phyloP scores from a whole-genome alignment of 2,329 filamentous ascomycete genomes.

The Corynespora cassiicola region DNA sequence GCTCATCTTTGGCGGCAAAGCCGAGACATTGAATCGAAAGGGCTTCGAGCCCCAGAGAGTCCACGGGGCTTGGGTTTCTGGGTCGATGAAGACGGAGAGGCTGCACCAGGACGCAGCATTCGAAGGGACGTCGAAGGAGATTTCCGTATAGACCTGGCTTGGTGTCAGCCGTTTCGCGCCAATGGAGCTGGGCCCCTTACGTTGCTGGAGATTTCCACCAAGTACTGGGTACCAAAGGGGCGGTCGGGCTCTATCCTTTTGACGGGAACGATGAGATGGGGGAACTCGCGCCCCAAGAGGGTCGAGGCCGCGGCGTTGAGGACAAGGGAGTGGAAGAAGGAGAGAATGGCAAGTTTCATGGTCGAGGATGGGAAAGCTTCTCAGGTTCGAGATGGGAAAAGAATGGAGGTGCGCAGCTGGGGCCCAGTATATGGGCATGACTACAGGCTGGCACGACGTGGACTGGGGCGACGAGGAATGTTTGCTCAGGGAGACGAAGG shows the following conservation, averaged over 20 bases:
- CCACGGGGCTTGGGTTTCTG: slow-evolving; percentile 24
- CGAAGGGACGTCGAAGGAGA: slow-evolving; percentile 39
- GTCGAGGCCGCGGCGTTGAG: no score
- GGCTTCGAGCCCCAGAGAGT: slow-evolving; percentile 26
- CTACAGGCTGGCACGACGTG: no score
- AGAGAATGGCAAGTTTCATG: no score
- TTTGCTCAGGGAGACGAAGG: no score
- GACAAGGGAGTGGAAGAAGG: no score
- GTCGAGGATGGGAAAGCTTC: no score
- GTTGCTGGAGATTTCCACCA: slow-evolving; percentile 24
- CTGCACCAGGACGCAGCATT: slow-evolving; percentile 29
- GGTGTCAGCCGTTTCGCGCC: no score
- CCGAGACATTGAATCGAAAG: slow-evolving; percentile 32
- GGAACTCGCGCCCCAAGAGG: slow-evolving; percentile 29
- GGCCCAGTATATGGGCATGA: no score
- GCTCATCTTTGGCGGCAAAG: slow-evolving; percentile 27
- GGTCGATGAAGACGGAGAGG: slow-evolving; percentile 27
- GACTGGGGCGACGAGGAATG: no score
- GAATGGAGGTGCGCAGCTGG: no score
- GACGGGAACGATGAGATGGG: slow-evolving; percentile 43
- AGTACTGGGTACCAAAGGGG: slow-evolving; percentile 28
- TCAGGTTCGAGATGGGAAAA: no score
- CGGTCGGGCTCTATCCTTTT: slow-evolving; percentile 23
- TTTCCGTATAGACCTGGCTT: slow-evolving; percentile 33
- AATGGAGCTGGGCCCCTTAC: no score